Evolutionary conservation across 352 stramenopile species (phyloP), one percentile per base, ranked within the genome.

Genomic region (Blastocystis sp.): DNA sequence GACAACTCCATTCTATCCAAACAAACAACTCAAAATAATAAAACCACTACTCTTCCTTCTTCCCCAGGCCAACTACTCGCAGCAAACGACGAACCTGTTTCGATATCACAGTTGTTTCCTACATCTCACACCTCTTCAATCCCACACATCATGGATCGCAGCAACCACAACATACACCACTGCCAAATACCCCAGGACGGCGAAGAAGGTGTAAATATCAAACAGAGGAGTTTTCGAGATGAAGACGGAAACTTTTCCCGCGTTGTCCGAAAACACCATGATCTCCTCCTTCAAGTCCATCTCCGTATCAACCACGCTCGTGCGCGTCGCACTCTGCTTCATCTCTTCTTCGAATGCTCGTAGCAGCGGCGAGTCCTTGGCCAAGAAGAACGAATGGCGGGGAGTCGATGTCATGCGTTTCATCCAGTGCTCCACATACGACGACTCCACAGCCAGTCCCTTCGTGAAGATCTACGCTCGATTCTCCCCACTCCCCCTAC

Each of bases 231-330:
- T 45, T 50, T 81, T 81, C 5, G 69, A 62, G 3, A 81, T 41
- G 69, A 81, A 81, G 3, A 81, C 69, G 1, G 69, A 5, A 24
- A 81, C 54, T 7, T 47, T 26, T 1, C 69, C 69, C 69, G 9
- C 47, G 54, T 81, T 81, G n/a, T 81, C 69, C 26, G 34, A 43
- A 41, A 81, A 81, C 43, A 81, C 69, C 69, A 65, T 81, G 3
- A 81, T 41, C 47, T 81, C 69, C 47, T 81, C 69, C 69, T 81
- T 81, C 69, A 81, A 34, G 34, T 81, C 69, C 69, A 63, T 62
- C 20, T 81, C 69, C 54, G 45, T 41, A 39, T 81, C 45, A 13
- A 63, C 26, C 5, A 63, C 43, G 24, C 69, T 47, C 26, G 47
- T 64, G 5, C 50, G 41, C 9, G 37, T 81, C n/a, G 43, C 41